These are phyloP conservation scores for Scheffersomyces ergatensis DNA, from an alignment of 805 yeast species.

Conservation along the genomic window DNA sequence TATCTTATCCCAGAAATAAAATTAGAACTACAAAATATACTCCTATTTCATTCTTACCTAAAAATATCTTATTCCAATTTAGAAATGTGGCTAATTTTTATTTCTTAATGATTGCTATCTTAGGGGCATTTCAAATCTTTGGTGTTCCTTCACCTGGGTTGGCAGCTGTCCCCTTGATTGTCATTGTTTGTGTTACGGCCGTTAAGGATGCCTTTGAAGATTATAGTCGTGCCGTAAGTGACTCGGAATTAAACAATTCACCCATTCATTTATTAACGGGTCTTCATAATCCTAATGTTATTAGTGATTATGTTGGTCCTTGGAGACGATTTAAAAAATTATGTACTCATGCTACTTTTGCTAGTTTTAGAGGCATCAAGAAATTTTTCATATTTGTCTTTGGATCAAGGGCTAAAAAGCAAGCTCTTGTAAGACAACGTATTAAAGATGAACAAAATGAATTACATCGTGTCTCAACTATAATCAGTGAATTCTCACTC, in stretches of 20 bases:
- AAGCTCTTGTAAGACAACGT: conserved; percentile 22
- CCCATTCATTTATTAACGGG: conserved; percentile 57
- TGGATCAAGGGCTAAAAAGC: conserved; percentile 21
- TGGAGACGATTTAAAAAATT: conserved; percentile 74
- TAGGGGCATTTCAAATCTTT: conserved; percentile 63
- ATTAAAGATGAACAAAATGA: conserved; percentile 22
- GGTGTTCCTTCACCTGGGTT: conserved; percentile 73
- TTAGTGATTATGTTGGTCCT: conserved; percentile 47
- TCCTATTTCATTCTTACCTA: conserved; percentile 55
- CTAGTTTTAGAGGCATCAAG: conserved; percentile 17
- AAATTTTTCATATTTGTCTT: conserved; percentile 21
- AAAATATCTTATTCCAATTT: conserved; percentile 53
- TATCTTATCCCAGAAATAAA: conserved; percentile 51
- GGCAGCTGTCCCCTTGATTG: conserved; percentile 79
- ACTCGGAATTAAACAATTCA: conserved; percentile 66
- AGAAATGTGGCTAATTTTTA: conserved; percentile 60
- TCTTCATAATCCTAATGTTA: conserved; percentile 56
- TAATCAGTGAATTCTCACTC: conserved; percentile 29
- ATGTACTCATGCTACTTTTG: conserved; percentile 30
- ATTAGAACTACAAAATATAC: conserved; percentile 64
- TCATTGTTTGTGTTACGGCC: conserved; percentile 73
- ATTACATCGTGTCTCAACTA: conserved; percentile 36
- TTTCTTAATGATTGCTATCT: conserved; percentile 51
- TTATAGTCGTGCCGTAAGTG: conserved; percentile 61
- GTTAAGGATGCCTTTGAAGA: conserved; percentile 78